Base-by-base conservation (phyloP, 108 stramenopile genomes). In the Nannochloropsis gaditana region DNA sequence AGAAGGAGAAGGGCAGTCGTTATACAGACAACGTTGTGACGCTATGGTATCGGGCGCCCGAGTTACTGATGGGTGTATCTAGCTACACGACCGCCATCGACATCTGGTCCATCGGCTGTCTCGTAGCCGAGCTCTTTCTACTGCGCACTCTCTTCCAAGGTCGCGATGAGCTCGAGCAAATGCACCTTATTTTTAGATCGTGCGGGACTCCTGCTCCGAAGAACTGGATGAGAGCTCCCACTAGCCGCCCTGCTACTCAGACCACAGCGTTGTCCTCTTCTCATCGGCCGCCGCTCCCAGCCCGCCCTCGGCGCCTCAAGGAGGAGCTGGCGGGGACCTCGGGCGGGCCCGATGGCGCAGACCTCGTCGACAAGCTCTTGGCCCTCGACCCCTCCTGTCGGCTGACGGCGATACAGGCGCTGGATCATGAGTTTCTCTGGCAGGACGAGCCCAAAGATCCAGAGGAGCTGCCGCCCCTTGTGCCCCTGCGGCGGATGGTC, bases 31-130 rank as follows among this genome's bases (percentile, higher is more conserved):
- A 90, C 85, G 91, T 91, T 42, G 90, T 91, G 80, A 91, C 91
- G 59, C 83, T 91, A 2, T 91, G 91, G 91, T 91, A 91, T 82
- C 87, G 90, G 5, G 90, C 91, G 44, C 91, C 91, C 9, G 91
- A 91, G 85, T 81, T 91, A 1, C 85, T 91, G 43, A 45, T 91
- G 45, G 87, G 88, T 31, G 87, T 87, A 9, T 44, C 89, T 5
- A 43, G 83, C 41, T 87, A 87, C 83, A 44, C 83, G 11, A 43
- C 41, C 11, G 43, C 17, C 44, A 80, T 87, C 10, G 83, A 84
- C 84, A 41, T 84, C 15, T 84, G 83, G 86, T 42, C 42, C 19
- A 80, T 44, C 44, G 81, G 80, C 21, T 85, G 85, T 82, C 42
- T 85, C 21, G 43, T 85, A 42, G 88, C 83, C 31, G 88, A 89